Conservation (phyloP, 78 protist genomes). For the Anaeramoeba flamelloides region DNA sequence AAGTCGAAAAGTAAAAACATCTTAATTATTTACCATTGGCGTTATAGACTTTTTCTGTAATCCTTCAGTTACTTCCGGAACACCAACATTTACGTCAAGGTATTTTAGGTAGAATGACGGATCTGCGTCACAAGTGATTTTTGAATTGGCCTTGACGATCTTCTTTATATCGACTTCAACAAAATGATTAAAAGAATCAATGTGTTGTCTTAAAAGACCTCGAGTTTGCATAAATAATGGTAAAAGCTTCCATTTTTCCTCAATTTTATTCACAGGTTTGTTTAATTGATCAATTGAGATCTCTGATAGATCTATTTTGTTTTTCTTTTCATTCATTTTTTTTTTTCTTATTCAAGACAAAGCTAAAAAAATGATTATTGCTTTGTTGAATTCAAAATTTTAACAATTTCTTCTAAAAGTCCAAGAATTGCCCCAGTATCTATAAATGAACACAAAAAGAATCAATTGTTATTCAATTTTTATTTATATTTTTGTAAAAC, state of each 20-base stretch:
- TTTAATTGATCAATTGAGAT: background rate
- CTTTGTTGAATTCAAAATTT: no score
- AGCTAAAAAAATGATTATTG: no score
- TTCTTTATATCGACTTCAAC: slow-evolving; percentile 46
- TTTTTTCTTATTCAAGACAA: no score
- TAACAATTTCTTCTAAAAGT: no score
- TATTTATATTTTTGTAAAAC: no score
- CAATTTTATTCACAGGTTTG: background rate
- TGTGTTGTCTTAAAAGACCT: slow-evolving; percentile 86
- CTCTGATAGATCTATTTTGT: no score
- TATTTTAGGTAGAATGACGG: slow-evolving; percentile 44
- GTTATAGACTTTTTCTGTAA: slow-evolving; percentile 1
- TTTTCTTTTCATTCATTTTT: no score
- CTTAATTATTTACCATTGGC: slow-evolving; percentile 16
- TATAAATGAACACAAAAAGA: no score
- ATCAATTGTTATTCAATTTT: no score
- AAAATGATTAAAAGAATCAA: slow-evolving; percentile 85
- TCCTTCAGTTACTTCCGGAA: slow-evolving; percentile 46
- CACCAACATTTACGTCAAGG: slow-evolving; percentile 33
- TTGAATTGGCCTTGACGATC: slow-evolving; percentile 58
- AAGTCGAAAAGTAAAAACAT: background rate
- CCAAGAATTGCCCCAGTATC: no score
- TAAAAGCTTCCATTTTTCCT: slow-evolving; percentile 83
- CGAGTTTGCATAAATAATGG: slow-evolving; percentile 78
- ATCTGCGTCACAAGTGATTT: slow-evolving; percentile 52